Evolutionary conservation across 805 yeast genomes (phyloP).

Genomic region (Saccharomycopsis sp.): DNA sequence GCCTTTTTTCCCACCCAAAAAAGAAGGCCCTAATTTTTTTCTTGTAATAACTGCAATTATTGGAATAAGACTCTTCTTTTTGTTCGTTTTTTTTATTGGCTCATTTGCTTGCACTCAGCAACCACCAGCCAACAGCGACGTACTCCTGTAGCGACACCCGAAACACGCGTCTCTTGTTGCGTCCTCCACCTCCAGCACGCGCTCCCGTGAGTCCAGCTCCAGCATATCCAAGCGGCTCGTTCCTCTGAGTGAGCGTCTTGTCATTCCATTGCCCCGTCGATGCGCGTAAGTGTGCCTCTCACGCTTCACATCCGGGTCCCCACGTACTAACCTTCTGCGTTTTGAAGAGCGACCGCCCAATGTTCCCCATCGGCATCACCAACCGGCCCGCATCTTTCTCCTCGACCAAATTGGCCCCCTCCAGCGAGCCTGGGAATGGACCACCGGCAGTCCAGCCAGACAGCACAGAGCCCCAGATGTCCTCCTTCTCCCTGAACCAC

Average conservation of each 20-base stretch:
- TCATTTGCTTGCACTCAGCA: neutral
- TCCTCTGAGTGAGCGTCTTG: neutral
- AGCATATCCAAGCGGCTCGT: too few relatives aligned
- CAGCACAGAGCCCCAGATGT: slow-evolving; percentile 7
- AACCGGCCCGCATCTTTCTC: neutral
- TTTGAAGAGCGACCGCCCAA: neutral
- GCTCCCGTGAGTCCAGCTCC: too few relatives aligned
- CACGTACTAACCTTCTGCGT: neutral
- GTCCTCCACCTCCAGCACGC: too few relatives aligned
- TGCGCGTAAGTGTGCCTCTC: neutral
- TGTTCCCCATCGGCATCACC: neutral
- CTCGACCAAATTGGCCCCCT: neutral
- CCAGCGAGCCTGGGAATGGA: neutral
- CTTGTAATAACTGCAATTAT: neutral
- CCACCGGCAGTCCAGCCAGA: slow-evolving; percentile 15
- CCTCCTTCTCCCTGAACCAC: slow-evolving; percentile 18
- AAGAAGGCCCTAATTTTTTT: neutral
- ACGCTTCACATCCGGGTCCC: too few relatives aligned
- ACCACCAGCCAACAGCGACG: too few relatives aligned
- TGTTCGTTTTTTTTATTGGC: neutral
- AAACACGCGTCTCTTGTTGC: neutral
- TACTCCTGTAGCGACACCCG: neutral
- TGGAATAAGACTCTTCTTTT: neutral
- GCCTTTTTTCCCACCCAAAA: neutral
- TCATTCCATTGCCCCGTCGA: neutral